Evolutionary conservation across 2,329 filamentous ascomycete genomes (phyloP), one percentile per base, ranked within the genome.

Genomic region (Paracoccidioides lutzii): DNA sequence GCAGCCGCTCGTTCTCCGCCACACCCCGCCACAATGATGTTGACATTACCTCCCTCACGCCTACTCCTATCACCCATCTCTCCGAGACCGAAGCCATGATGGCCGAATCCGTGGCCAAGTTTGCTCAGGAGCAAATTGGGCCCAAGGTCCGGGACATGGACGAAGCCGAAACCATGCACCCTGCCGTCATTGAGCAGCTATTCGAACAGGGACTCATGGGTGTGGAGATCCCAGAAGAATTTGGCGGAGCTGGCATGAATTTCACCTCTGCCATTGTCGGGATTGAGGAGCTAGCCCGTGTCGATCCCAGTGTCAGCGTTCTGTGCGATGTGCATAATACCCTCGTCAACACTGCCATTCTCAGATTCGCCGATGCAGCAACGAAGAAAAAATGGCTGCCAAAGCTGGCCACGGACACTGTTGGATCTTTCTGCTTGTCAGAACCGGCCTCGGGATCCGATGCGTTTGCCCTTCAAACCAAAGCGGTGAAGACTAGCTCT

Each of bases 201-300:
- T 98, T 98, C 66, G 93, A 98, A 76, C 90, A 97, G 70, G 93
- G 93, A 0, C 77, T 98, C 52, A 98, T 98, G 93, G 87, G 90
- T 59, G 81, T 98, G 61, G 93, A 98, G 76, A 95, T 98, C 57
- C 91, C 93, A 14, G 93, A 98, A 73, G 90, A 96, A 72, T 98
- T 85, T 69, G 93, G 93, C 58, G 93, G 93, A 59, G 88, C 91
- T 0, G 93, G 90, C 63, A 97, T 98, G 93, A 96, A 96, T 80
- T 98, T 98, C 75, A 97, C 93, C 0, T 78, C 90, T 0, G 91
- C 90, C 59, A 95, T 98, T 68, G 85, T 98, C 46, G 91, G 88
- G 33, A 98, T 98, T 65, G 93, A 98, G 75, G 93, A 98, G 78
- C 78, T 98, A 59, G 93, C 93, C 0, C 82, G 90, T 56, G 87